Conservation (phyloP, 2,329 filamentous ascomycete genomes). For the Basipetospora sp. region DNA sequence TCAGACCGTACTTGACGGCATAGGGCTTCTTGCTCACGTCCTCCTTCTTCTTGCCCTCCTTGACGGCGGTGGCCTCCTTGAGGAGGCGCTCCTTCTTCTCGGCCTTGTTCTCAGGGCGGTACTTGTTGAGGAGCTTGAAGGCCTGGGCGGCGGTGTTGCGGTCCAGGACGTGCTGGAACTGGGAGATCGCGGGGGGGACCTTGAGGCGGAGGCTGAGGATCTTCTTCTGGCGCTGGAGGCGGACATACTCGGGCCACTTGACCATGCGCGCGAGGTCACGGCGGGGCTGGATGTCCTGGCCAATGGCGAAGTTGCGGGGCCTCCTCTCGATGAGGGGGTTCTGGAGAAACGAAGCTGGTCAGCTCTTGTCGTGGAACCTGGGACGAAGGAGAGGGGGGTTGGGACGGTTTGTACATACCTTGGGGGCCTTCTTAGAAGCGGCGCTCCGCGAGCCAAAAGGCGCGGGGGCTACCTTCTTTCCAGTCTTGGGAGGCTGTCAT, state of each 20-base stretch:
- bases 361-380: too few species aligned
- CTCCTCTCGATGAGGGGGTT: slow-evolving; percentile 99
- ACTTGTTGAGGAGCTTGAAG: slow-evolving; percentile 99
- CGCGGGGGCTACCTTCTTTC: slow-evolving; percentile 96
- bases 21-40: slow-evolving; percentile 99
- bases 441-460: slow-evolving; percentile 93
- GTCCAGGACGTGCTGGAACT: slow-evolving; percentile 96
- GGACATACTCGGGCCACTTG: slow-evolving; percentile 98
- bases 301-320: slow-evolving; percentile 92
- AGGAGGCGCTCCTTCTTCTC: slow-evolving; percentile 99
- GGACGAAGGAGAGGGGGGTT: too few species aligned
- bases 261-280: slow-evolving; percentile 97
- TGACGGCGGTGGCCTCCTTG: slow-evolving; percentile 94
- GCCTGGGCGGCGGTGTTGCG: slow-evolving; percentile 91
- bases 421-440: slow-evolving; percentile 81
- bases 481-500: slow-evolving; percentile 98
- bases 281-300: slow-evolving; percentile 93
- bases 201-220: slow-evolving; percentile 97
- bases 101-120: slow-evolving; percentile 95
- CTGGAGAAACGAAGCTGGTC: slow-evolving; percentile 30
- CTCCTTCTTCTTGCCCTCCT: slow-evolving; percentile 99
- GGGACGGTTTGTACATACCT: slow-evolving; percentile 52
- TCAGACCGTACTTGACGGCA: slow-evolving; percentile 97
- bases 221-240: slow-evolving; percentile 86
- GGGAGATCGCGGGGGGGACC: slow-evolving; percentile 90